Evolutionary conservation across 208 protist species (phyloP).

Genomic region (Sergeia podlipaevii): DNA sequence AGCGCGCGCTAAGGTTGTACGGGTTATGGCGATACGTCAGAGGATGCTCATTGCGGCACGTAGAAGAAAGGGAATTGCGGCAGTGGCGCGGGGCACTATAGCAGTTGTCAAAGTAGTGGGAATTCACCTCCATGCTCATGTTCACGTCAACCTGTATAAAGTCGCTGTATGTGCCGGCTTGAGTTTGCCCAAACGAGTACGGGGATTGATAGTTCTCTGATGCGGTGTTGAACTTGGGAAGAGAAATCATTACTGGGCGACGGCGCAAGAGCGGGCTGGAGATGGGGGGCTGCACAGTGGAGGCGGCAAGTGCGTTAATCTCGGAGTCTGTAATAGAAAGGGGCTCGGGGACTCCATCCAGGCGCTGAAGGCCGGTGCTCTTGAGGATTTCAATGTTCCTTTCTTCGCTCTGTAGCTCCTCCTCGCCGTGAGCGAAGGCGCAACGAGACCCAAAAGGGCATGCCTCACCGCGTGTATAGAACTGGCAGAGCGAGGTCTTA

Average conservation of each 20-base stretch:
- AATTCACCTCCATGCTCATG: constrained; percentile 6
- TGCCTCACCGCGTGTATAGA: constrained; percentile 44
- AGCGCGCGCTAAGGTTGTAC: constrained; percentile 35
- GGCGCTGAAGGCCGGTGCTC: constrained; percentile 58
- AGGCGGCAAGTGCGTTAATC: not conserved
- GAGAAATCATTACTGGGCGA: constrained; percentile 51
- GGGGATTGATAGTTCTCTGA: constrained; percentile 11
- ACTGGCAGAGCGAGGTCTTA: constrained; percentile 77
- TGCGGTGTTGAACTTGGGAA: constrained; percentile 33
- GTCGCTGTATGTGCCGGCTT: not conserved
- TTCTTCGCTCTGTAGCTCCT: constrained; percentile 69
- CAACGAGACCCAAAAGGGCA: constrained; percentile 73
- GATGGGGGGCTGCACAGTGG: constrained; percentile 4
- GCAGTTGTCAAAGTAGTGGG: constrained; percentile 8
- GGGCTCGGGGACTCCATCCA: constrained; percentile 29
- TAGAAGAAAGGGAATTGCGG: constrained; percentile 44
- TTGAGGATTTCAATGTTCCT: constrained; percentile 62
- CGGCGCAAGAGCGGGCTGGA: constrained; percentile 18
- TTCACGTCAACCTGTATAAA: not conserved
- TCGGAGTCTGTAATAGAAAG: not conserved
- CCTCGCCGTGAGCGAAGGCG: constrained; percentile 80
- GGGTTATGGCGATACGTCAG: constrained; percentile 85
- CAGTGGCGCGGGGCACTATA: constrained; percentile 26
- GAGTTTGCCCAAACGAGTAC: constrained; percentile 8
- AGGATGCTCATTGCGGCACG: constrained; percentile 52